These are phyloP conservation scores for Podospora tetraspora DNA, from an alignment of 495 filamentous ascomycete species.

Conservation along the genomic window DNA sequence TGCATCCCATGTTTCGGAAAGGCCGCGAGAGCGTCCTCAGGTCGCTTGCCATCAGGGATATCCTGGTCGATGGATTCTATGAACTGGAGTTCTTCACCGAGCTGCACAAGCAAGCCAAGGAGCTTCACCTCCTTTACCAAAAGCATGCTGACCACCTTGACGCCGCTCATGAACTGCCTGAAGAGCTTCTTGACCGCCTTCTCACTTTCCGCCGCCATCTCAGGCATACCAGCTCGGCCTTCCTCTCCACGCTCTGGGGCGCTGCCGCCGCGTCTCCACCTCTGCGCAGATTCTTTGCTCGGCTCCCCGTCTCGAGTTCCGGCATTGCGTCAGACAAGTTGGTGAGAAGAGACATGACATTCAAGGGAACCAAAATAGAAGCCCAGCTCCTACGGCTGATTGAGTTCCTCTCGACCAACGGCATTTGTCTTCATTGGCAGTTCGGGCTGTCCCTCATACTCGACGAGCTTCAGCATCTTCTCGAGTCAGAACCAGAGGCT, in stretches of 20 bases:
- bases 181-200: background rate
- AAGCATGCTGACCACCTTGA: background rate
- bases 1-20: constrained; percentile 20
- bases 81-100: constrained; percentile 17
- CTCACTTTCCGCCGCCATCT: too few relatives aligned
- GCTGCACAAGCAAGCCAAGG: constrained; percentile 14
- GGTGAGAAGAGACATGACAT: too few relatives aligned
- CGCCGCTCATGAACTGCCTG: constrained; percentile 14
- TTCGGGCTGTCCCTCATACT: constrained; percentile 13
- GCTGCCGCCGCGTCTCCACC: background rate
- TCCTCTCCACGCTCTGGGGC: too few relatives aligned
- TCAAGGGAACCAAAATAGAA: too few relatives aligned
- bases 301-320: too few relatives aligned
- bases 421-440: too few relatives aligned
- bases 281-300: constrained; percentile 10
- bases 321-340: too few relatives aligned
- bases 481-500: constrained; percentile 33
- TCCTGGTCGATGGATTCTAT: constrained; percentile 10
- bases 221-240: too few relatives aligned
- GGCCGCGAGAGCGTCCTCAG: constrained; percentile 2
- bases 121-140: constrained; percentile 6
- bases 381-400: too few relatives aligned
- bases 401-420: too few relatives aligned
- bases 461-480: constrained; percentile 44
- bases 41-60: constrained; percentile 14